Conservation (phyloP, 495 filamentous ascomycete genomes). For the Penicillium canariense region DNA sequence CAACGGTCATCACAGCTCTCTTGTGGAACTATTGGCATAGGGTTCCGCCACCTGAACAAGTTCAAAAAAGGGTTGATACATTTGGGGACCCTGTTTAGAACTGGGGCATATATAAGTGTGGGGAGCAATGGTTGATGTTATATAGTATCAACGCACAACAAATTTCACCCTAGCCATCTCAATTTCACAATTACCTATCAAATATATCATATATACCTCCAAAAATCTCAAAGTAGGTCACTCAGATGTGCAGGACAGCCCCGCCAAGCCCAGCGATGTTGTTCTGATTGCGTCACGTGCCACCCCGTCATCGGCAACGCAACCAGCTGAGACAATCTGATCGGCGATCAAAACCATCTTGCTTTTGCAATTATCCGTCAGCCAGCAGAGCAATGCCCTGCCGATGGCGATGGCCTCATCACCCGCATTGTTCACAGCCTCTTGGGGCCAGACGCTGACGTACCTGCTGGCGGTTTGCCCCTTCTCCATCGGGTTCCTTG, state of each 20-base stretch:
- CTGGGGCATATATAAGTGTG: too few relatives aligned
- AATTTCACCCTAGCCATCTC: too few relatives aligned
- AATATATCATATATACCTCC: too few relatives aligned
- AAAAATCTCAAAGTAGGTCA: too few relatives aligned
- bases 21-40: constrained; percentile 27
- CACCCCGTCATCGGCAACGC: constrained; percentile 14
- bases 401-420: constrained; percentile 32
- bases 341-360: neutral
- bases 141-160: too few relatives aligned
- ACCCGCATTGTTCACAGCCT: constrained; percentile 57
- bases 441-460: constrained; percentile 69
- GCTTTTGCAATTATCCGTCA: neutral
- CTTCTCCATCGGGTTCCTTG: constrained; percentile 94
- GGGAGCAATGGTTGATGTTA: too few relatives aligned
- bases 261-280: constrained; percentile 13
- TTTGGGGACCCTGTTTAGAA: too few relatives aligned
- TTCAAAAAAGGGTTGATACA: neutral
- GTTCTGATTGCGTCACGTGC: constrained; percentile 29
- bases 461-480: constrained; percentile 89
- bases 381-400: constrained; percentile 15
- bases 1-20: constrained; percentile 23
- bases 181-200: too few relatives aligned
- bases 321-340: constrained; percentile 11
- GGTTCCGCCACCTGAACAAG: neutral
- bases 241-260: too few relatives aligned